Base-by-base conservation (phyloP, 2,329 filamentous ascomycete species). In the Leptographium procerum region DNA sequence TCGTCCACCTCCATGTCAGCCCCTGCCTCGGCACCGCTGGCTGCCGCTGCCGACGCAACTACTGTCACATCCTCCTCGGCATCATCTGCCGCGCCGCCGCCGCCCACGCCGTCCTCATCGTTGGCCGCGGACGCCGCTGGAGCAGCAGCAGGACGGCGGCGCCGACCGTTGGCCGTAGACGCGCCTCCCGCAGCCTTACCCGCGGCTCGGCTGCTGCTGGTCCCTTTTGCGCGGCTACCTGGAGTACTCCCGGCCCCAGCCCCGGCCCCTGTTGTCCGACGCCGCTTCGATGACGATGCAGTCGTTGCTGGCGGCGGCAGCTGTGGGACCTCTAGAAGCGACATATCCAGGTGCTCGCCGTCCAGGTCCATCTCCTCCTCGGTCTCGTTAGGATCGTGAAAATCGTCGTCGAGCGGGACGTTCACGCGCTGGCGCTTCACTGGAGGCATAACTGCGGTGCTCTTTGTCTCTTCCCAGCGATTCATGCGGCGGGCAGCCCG, bases 401-500 rank as follows among this genome's bases (percentile, higher is more conserved):
- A 64, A 2, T 65, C 62, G 14, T 67, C 68, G 33, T 69, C 67
- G 10, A 59, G 60, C 7, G 14, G 56, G 55, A 59, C 63, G 54
- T 60, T 57, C 26, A 57, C 62, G 50, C 65, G 70, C 34, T 63
- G 68, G 29, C 67, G 70, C 72, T 82, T 83, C 45, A 73, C 63
- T 0, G 77, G 70, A 4, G 70, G 66, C 57, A 83, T 70, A 22
- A 81, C 75, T 3, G 77, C 69, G 24, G 73, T 52, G 28, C 61
- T 61, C 0, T 69, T 65, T n/a, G 72, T 71, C 16, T 83, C 78
- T 13, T 83, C 78, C 89, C 89, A 92, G 34, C 88, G 79, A 56
- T 80, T 74, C n/a, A 92, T 73, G 47, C 89, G 78, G 31, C 89
- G 79, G 24, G 77, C 74, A 1, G 79, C 77, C 19, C 86, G 79